Conservation (phyloP, 139 green algal species). For the Gonium pectorale region DNA sequence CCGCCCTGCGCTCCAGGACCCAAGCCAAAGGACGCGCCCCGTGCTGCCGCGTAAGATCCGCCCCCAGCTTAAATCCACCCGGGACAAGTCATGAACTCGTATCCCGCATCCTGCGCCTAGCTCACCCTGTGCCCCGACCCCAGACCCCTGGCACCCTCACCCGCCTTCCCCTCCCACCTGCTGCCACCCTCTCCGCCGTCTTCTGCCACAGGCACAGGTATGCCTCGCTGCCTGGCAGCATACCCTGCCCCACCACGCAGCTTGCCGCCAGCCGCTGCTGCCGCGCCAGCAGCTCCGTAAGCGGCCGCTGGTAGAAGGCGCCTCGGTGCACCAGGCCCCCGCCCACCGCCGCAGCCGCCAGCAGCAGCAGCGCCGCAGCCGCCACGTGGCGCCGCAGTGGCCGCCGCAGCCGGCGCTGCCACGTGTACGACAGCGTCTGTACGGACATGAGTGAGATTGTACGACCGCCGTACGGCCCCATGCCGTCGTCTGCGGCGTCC, state of each 20-base stretch:
- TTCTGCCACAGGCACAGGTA: conserved; percentile 35
- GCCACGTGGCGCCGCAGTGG: conserved; percentile 21
- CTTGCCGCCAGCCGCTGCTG: not conserved
- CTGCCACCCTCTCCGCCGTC: conserved; percentile 26
- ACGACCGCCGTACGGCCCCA: too few relatives aligned
- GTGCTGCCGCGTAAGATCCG: too few relatives aligned
- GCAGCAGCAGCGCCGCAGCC: not conserved
- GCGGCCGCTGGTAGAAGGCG: conserved; percentile 7
- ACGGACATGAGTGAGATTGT: too few relatives aligned
- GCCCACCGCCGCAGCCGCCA: not conserved
- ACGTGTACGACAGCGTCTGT: too few relatives aligned
- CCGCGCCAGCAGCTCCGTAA: not conserved
- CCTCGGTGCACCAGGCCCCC: conserved; percentile 16
- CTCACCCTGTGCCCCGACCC: too few relatives aligned
- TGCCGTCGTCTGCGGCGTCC: too few relatives aligned
- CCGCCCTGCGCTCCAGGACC: too few relatives aligned
- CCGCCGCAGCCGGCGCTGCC: not conserved
- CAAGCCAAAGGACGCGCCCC: too few relatives aligned
- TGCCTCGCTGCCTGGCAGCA: conserved; percentile 4
- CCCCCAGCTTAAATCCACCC: too few relatives aligned
- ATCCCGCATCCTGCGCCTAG: too few relatives aligned
- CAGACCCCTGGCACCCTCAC: too few relatives aligned
- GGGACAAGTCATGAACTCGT: too few relatives aligned
- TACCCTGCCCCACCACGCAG: conserved; percentile 9
- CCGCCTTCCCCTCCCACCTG: not conserved